Conservation (phyloP, 2,329 filamentous ascomycete genomes). For the Chaetomiaceae sp. region DNA sequence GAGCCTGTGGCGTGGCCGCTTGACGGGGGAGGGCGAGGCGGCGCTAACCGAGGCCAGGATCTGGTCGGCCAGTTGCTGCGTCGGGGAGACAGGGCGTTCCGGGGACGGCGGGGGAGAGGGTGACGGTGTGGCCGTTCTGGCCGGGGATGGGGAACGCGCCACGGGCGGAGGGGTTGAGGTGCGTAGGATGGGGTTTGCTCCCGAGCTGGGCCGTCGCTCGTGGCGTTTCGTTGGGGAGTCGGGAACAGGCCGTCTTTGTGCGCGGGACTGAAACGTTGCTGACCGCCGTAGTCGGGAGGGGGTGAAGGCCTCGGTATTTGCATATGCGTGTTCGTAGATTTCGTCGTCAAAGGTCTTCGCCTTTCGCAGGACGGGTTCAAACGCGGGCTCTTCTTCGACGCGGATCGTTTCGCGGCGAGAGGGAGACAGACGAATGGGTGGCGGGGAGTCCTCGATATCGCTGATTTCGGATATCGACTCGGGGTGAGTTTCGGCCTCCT, state of each 20-base stretch:
- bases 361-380: conserved; percentile 21
- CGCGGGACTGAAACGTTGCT: conserved; percentile 14
- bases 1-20: conserved; percentile 51
- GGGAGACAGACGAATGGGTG: conserved; percentile 14
- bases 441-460: conserved; percentile 46
- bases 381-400: conserved; percentile 15
- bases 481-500: conserved; percentile 18
- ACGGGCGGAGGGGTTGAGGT: neutral
- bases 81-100: conserved; percentile 29
- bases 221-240: conserved; percentile 12
- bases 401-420: conserved; percentile 16
- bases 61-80: conserved; percentile 49
- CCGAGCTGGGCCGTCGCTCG: conserved; percentile 7
- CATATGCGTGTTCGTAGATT: conserved; percentile 10
- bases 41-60: conserved; percentile 52
- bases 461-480: conserved; percentile 47
- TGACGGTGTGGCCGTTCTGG: neutral
- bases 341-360: conserved; percentile 18
- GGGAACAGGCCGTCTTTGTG: neutral
- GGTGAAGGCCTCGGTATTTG: conserved; percentile 7
- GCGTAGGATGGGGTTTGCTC: conserved; percentile 3
- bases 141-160: neutral
- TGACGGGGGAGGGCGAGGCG: conserved; percentile 54
- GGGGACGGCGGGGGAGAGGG: conserved; percentile 11
- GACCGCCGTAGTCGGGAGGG: conserved; percentile 18